These are phyloP conservation scores for Didymella keratinophila DNA, from an alignment of 2,329 filamentous ascomycete genomes.

Conservation along the genomic window DNA sequence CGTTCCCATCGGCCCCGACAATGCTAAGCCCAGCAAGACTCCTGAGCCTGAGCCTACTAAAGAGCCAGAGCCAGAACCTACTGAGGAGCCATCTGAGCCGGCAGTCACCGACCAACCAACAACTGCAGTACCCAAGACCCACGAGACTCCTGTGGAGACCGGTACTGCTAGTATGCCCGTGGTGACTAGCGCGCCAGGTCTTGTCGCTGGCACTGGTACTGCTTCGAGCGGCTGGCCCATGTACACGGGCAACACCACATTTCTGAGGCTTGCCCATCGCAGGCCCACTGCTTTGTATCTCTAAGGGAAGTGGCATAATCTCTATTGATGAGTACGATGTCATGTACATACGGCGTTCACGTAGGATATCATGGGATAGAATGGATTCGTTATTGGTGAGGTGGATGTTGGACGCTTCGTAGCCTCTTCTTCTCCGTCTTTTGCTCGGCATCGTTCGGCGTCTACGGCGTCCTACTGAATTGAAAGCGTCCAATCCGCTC, in stretches of 20 bases:
- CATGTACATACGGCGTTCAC: not conserved
- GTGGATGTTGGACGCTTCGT: not conserved
- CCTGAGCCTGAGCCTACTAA: slow-evolving; percentile 17
- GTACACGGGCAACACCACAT: slow-evolving; percentile 24
- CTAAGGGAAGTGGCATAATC: not conserved
- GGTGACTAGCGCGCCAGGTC: slow-evolving; percentile 14
- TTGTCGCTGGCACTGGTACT: slow-evolving; percentile 18
- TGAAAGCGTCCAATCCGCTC: not conserved
- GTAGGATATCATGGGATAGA: not conserved
- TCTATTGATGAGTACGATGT: not conserved
- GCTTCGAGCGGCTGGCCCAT: slow-evolving; percentile 20
- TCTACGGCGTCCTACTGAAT: not conserved
- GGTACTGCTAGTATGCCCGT: slow-evolving; percentile 15
- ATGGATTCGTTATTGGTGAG: not conserved
- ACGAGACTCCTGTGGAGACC: slow-evolving; percentile 11
- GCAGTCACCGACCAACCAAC: slow-evolving; percentile 14
- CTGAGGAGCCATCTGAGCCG: slow-evolving; percentile 15
- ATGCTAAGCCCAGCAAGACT: slow-evolving; percentile 22
- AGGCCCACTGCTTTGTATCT: slow-evolving; percentile 20
- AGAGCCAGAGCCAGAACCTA: slow-evolving; percentile 15
- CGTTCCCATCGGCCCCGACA: slow-evolving; percentile 27
- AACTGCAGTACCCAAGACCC: slow-evolving; percentile 1
- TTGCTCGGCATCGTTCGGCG: not conserved
- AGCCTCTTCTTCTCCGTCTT: not conserved
- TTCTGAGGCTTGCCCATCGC: slow-evolving; percentile 24